A percentile compares a stretch with the other conserved stretches of the same genome.
Evolutionary conservation across 176 grass and related monocot species (phyloP).

Genomic region (Raddia distichophylla): DNA sequence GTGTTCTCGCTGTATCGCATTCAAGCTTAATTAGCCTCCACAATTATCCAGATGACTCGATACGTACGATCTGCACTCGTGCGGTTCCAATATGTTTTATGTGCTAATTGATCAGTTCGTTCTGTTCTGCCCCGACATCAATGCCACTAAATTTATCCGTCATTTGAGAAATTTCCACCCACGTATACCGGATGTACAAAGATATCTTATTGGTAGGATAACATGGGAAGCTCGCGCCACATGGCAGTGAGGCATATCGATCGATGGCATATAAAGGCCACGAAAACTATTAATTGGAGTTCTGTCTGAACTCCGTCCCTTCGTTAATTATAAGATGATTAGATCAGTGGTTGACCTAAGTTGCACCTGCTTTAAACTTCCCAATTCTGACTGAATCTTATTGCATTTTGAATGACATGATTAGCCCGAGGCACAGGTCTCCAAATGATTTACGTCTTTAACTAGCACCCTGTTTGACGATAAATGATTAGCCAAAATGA

Average conservation of each 20-base stretch:
- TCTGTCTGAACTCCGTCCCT: neutral
- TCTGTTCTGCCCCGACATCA: neutral
- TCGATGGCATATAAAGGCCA: neutral
- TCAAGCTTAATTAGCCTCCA: neutral
- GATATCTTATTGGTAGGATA: neutral
- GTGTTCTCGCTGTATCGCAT: slow-evolving; percentile 43
- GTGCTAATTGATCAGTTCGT: slow-evolving; percentile 1
- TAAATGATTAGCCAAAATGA: slow-evolving; percentile 46
- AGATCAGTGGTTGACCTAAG: neutral
- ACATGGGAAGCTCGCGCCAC: neutral
- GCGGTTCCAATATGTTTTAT: slow-evolving; percentile 12
- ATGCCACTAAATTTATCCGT: neutral
- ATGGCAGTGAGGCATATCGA: neutral
- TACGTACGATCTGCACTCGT: neutral
- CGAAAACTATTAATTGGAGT: neutral
- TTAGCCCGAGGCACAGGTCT: slow-evolving; percentile 28
- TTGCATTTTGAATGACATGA: neutral
- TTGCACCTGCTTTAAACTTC: neutral
- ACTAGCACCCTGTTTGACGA: slow-evolving; percentile 26
- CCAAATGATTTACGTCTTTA: slow-evolving; percentile 28
- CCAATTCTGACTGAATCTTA: neutral
- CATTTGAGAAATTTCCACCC: neutral
- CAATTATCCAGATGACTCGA: slow-evolving; percentile 11
- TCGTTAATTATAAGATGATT: neutral
- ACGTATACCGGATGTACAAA: neutral